Conservation (phyloP, 441 rosid genomes). For the Macaranga tanarius region DNA sequence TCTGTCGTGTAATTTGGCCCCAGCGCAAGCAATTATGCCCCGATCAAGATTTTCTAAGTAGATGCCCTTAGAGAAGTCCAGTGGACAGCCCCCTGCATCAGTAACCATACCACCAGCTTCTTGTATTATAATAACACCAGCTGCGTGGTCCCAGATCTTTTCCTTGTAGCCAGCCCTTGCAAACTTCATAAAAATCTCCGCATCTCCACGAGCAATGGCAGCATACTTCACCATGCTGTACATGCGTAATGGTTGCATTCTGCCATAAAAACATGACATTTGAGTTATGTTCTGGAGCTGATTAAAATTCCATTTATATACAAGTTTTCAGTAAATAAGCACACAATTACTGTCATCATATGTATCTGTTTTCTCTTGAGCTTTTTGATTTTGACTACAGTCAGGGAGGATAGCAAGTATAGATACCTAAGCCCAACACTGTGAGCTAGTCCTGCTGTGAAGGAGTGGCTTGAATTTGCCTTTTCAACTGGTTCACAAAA, state of each 20-base stretch:
- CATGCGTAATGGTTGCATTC: slow-evolving; percentile 63
- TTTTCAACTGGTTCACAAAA: slow-evolving; percentile 75
- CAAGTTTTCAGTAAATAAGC: neutral
- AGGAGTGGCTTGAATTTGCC: slow-evolving; percentile 64
- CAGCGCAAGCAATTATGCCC: slow-evolving; percentile 58
- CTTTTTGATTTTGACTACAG: neutral
- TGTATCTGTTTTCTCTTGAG: no score
- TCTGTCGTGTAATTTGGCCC: slow-evolving; percentile 50
- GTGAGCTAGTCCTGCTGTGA: slow-evolving; percentile 72
- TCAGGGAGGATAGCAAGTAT: neutral
- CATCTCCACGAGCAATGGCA: slow-evolving; percentile 72
- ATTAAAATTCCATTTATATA: neutral
- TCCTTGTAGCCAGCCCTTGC: slow-evolving; percentile 68
- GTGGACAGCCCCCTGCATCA: slow-evolving; percentile 56
- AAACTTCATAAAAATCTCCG: slow-evolving; percentile 69
- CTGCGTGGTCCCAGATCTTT: slow-evolving; percentile 82
- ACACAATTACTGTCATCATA: no score
- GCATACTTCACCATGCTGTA: slow-evolving; percentile 81
- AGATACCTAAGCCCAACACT: slow-evolving; percentile 58
- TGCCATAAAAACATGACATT: slow-evolving; percentile 24
- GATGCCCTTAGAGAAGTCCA: slow-evolving; percentile 58
- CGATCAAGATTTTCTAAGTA: slow-evolving; percentile 64
- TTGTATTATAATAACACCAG: slow-evolving; percentile 56
- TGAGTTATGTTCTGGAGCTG: neutral
- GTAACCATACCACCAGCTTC: slow-evolving; percentile 75